Evolutionary conservation across 345 rosid genomes (phyloP).

Genomic region (Populus ilicifolia): DNA sequence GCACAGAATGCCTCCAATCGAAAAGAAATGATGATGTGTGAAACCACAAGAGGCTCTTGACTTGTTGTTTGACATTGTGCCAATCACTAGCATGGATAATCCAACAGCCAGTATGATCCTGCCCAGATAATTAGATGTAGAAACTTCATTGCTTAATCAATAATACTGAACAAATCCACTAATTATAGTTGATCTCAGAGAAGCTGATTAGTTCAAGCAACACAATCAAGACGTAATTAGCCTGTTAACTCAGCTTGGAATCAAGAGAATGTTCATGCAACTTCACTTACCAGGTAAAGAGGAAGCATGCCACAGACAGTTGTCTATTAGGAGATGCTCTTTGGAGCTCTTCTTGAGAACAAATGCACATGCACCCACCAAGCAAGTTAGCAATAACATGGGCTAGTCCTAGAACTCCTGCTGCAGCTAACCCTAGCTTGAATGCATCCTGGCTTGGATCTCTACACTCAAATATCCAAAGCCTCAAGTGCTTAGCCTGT

Average conservation of each 20-base stretch:
- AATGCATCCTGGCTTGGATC: constrained; percentile 83
- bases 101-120: constrained; percentile 81
- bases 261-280: neutral
- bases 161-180: neutral
- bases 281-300: constrained; percentile 63
- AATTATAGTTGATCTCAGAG: neutral
- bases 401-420: constrained; percentile 54
- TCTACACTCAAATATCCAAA: constrained; percentile 85
- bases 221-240: neutral
- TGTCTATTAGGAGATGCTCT: constrained; percentile 62
- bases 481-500: constrained; percentile 76
- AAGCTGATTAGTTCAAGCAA: neutral
- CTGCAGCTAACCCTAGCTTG: constrained; percentile 75
- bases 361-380: constrained; percentile 78
- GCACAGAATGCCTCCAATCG: constrained; percentile 83
- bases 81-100: constrained; percentile 67
- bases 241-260: neutral
- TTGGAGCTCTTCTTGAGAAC: constrained; percentile 78
- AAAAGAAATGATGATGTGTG: constrained; percentile 79
- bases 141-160: neutral
- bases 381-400: constrained; percentile 67
- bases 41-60: constrained; percentile 79
- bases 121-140: constrained; percentile 12
- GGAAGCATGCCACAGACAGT: constrained; percentile 65
- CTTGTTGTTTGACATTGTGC: constrained; percentile 69